Base-by-base conservation (phyloP, 345 rosid genomes). In the Lepidium sativum region DNA sequence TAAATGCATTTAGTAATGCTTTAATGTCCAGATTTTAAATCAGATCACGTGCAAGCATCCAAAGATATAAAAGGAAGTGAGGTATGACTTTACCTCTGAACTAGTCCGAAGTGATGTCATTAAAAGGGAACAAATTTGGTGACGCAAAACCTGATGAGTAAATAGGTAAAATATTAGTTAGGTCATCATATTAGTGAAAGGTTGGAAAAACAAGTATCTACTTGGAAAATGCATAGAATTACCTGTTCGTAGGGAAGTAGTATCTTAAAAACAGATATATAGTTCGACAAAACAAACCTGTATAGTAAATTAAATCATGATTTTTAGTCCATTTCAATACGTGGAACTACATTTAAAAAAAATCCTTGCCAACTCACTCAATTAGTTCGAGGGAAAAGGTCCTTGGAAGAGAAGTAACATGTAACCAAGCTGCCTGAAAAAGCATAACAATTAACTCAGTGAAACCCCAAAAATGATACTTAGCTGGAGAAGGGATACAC, bases 81-180 rank as follows among this genome's bases (percentile, higher is more conserved):
- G 47, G 58, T 43, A 29, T 50, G 65, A 61, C 65, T 54, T n/a
- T 74, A 89, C 98, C 98, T 94, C 99, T 27, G 82, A 69, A 79
- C 89, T 90, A 60, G 92, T 88, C 49, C 96, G 96, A 58, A 89
- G 90, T 44, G 97, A 94, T 62, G 96, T 90, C 97, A 94, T 94
- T 76, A 94, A 81, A 74, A 90, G 94, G 47, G 99, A 94, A 75
- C 97, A 94, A 41, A 94, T 90, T 78, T 90, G 99, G 76, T 88
- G 82, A 51, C 85, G 96, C 80, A 94, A 78, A 67, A 88, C 87
- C 98, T 92, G 88, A 69, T 53, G 54, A 74, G 64, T 57, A 70
- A 37, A 51, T 76, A 71, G 8, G 65, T 52, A 74, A 65, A 59
- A 41, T 70, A 77, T 73, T 49, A 66, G 51, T 63, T 68, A 56